These are phyloP conservation scores for Gynostemma pentaphyllum DNA, from an alignment of 306 rosid genomes.

Conservation along the genomic window DNA sequence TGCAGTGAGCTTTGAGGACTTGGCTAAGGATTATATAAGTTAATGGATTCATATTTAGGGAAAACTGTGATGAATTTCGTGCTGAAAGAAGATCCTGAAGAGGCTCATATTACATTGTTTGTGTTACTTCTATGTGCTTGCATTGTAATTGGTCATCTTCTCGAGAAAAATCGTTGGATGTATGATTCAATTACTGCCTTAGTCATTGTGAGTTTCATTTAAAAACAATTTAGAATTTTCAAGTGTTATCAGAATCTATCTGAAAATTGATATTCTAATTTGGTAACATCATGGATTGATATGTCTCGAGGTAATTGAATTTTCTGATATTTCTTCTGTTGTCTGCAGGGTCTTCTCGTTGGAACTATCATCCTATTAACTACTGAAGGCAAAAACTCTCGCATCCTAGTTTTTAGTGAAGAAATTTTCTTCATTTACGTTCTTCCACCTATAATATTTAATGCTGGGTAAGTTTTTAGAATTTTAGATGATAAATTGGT, in stretches of 20 bases:
- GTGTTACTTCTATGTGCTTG: constrained; percentile 45
- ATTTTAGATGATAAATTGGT: not conserved
- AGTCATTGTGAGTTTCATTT: constrained; percentile 35
- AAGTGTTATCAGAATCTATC: not conserved
- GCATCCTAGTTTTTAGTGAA: constrained; percentile 33
- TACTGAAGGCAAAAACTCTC: constrained; percentile 41
- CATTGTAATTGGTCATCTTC: constrained; percentile 48
- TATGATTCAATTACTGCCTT: constrained; percentile 47
- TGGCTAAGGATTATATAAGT: not conserved
- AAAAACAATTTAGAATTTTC: not conserved
- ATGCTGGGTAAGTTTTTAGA: constrained; percentile 49
- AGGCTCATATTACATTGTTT: constrained; percentile 29
- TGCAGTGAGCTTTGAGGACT: constrained; percentile 9
- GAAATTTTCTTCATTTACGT: constrained; percentile 54
- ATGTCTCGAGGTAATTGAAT: not conserved
- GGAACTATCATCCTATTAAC: constrained; percentile 40
- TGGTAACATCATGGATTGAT: not conserved
- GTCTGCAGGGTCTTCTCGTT: constrained; percentile 40
- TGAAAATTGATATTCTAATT: not conserved
- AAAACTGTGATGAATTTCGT: constrained; percentile 11
- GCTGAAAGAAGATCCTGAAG: constrained; percentile 1
- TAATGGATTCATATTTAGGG: constrained; percentile 8
- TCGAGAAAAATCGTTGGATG: constrained; percentile 44
- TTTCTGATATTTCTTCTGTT: constrained; percentile 5
- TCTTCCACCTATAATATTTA: constrained; percentile 66